Evolutionary conservation across 495 filamentous ascomycete genomes (phyloP).

Genomic region (Entonaema liquescens): DNA sequence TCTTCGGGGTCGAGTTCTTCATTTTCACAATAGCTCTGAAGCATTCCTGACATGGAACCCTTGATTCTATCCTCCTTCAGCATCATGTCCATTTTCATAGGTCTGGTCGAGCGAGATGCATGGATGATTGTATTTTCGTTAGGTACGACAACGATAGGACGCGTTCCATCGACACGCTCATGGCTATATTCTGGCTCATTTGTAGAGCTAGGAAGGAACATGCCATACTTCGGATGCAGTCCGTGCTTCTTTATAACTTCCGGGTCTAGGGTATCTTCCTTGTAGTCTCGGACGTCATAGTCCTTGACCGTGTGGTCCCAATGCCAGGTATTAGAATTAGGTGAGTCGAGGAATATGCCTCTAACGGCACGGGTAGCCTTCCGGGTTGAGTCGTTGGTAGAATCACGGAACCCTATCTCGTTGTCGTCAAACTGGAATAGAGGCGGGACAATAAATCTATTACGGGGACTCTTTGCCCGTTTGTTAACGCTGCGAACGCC

Average conservation of each 20-base stretch:
- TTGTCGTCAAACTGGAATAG: conserved; percentile 50
- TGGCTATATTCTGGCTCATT: conserved; percentile 50
- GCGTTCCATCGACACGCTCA: conserved; percentile 45
- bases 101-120: conserved; percentile 52
- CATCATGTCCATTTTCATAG: conserved; percentile 45
- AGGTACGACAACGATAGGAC: conserved; percentile 49
- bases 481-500: conserved; percentile 52
- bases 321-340: conserved; percentile 53
- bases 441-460: conserved; percentile 55
- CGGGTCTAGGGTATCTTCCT: conserved; percentile 52
- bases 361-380: conserved; percentile 50
- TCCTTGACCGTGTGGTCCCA: conserved; percentile 52
- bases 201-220: conserved; percentile 50
- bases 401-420: conserved; percentile 62
- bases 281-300: conserved; percentile 54
- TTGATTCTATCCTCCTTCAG: conserved; percentile 34
- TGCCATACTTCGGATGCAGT: conserved; percentile 54
- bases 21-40: conserved; percentile 44
- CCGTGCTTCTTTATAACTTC: conserved; percentile 52
- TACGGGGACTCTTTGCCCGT: conserved; percentile 47
- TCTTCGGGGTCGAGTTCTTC: conserved; percentile 48
- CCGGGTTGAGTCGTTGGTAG: conserved; percentile 54
- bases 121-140: conserved; percentile 47
- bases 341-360: conserved; percentile 52
- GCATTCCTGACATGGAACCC: conserved; percentile 21